phyloP scores from a whole-genome alignment of 371 early-diverging fungal species.

The Mortierella sp. region DNA sequence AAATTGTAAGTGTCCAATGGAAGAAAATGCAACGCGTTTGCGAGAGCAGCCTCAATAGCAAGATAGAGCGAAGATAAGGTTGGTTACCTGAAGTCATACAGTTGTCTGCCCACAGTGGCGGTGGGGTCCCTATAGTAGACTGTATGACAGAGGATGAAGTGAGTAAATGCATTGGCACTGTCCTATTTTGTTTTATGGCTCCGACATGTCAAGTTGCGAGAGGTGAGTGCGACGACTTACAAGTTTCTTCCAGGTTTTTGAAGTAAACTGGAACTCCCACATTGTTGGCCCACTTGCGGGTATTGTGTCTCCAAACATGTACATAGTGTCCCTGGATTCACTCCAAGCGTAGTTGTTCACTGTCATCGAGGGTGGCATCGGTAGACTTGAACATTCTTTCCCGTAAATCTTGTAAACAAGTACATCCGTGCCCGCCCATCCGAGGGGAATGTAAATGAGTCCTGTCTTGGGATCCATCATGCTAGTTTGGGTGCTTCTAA shows the following conservation, averaged over 20 bases:
- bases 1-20: not conserved
- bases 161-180: not conserved
- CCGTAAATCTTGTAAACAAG: not conserved
- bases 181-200: not conserved
- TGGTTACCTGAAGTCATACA: constrained; percentile 3
- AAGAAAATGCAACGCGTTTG: too few relatives aligned
- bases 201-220: not conserved
- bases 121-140: not conserved
- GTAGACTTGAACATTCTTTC: not conserved
- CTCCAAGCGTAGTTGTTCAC: not conserved
- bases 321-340: not conserved
- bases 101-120: not conserved
- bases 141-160: not conserved
- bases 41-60: not conserved
- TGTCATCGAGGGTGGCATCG: not conserved
- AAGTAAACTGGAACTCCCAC: not conserved
- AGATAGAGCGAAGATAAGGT: not conserved
- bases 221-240: not conserved
- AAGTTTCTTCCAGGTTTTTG: not conserved
- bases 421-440: not conserved
- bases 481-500: not conserved
- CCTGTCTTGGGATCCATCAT: not conserved
- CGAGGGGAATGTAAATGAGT: not conserved
- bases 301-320: not conserved
- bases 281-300: not conserved